Evolutionary conservation across 2,329 filamentous ascomycete species (phyloP), one percentile per base, ranked within the genome.

Genomic region (Neonectria punicea): DNA sequence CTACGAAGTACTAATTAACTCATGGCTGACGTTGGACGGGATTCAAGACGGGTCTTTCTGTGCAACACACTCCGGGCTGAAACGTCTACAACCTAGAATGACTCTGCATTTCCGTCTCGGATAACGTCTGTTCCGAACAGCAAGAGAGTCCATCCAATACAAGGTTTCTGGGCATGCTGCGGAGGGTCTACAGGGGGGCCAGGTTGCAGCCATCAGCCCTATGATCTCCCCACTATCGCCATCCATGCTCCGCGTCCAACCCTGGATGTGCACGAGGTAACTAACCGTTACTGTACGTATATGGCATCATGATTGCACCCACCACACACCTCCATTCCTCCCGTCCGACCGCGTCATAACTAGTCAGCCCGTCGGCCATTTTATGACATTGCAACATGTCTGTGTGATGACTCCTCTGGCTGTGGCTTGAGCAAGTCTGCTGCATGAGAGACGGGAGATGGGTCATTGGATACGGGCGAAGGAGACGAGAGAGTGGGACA

Each of bases 11-110:
- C 25, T 25, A 25, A 25, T 25, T 25, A 25, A 25, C 25, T 25
- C 25, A 25, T 25, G 25, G 53, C 60, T 63, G 60, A 63, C 60
- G 60, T 58, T 54, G 46, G 60, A 62, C 60, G 53, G 30, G 36
- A 43, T 18, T 43, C n/a, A 43, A 43, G 9, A 43, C 9, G 3
- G 9, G 25, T 6, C 25, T 25, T 25, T n/a, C 14, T 16, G 39
- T 10, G 10, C 16, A 43, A 5, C n/a, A 11, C n/a, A 43, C n/a
- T 20, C n/a, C n/a, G 39, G 39, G n/a, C 39, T 43, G 39, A 43
- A 43, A 43, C n/a, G 30, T 30, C 30, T 30, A 30, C 8, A 10
- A 30, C 9, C 25, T 25, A 25, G 25, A 25, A 30, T 10, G 30
- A 30, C 30, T 34, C 11, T n/a, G 14, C 5, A 39, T 39, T 39